Evolutionary conservation across 805 yeast species (phyloP), one percentile per base, ranked within the genome.

Genomic region (Starmerella kuoi): DNA sequence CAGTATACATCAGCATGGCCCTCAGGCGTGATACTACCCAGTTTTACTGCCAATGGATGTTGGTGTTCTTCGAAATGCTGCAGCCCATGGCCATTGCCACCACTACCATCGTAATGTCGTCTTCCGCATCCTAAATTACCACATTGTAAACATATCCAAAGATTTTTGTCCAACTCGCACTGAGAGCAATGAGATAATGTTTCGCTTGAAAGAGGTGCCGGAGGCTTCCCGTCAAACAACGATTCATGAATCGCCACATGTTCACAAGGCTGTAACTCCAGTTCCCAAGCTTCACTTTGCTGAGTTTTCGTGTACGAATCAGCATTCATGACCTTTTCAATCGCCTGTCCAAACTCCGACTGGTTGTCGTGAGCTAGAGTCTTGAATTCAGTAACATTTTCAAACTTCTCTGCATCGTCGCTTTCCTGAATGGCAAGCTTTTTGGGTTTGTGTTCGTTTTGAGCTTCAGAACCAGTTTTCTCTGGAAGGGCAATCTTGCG

Each of bases 91-190:
- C 94, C 77, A 56, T 88, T 76, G 5, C 99, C 99, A n/a, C 86
- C 79, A 11, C 81, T 74, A 20, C 93, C 88, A 27, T 97, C 98
- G 56, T 82, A 84, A 61, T 91, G 98, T 25, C 77, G 77, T 50
- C 99, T 68, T 5, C 99, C 99, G 63, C 99, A 91, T 4, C 95
- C 95, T 9, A 86, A 54, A n/a, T 72, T 64, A 2, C 98, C 98
- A 69, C 98, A 91, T 37, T 73, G 72, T 35, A 91, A 62, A 64
- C 99, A 91, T 15, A 91, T 67, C 99, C 99, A 91, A 36, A 91
- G 62, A 57, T 91, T 91, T 50, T 78, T 81, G 24, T 62, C 60
- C 49, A 91, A 65, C 2, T 62, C 68, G 46, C 71, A 66, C n/a
- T 45, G 32, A 11, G 58, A 35, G 44, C 70, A 67, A 14, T 57